A percentile compares a stretch with the other conserved stretches of the same genome.
phyloP scores from a whole-genome alignment of 306 rosid genomes.

The Sechiopsis laciniata region DNA sequence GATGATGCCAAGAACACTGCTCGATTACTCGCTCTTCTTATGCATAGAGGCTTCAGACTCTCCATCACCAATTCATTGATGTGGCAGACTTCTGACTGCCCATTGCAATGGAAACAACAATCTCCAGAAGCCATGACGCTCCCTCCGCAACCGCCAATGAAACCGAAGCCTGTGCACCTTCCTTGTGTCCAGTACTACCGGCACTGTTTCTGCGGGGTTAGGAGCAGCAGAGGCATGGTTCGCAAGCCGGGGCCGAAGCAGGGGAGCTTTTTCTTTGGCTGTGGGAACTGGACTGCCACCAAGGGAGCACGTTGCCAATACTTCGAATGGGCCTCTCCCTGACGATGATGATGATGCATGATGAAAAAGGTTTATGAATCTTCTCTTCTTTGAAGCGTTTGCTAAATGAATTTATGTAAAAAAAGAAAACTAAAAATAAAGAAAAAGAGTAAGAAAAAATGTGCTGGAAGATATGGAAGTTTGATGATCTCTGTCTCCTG shows the following conservation, averaged over 20 bases:
- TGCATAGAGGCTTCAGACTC: slow-evolving; percentile 66
- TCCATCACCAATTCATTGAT: slow-evolving; percentile 61
- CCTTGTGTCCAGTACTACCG: slow-evolving; percentile 48
- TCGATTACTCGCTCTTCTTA: slow-evolving; percentile 62
- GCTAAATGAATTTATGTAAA: slow-evolving; percentile 29
- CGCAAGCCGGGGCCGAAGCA: slow-evolving; percentile 83
- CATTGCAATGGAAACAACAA: slow-evolving; percentile 56
- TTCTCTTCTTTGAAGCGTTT: slow-evolving; percentile 29
- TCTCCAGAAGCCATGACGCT: slow-evolving; percentile 37
- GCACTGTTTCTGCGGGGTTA: slow-evolving; percentile 74
- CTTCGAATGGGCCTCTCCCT: slow-evolving; percentile 79
- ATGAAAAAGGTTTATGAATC: slow-evolving; percentile 31
- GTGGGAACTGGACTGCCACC: slow-evolving; percentile 75
- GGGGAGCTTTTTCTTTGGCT: slow-evolving; percentile 74
- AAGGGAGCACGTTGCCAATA: slow-evolving; percentile 80
- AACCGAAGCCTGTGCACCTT: slow-evolving; percentile 43
- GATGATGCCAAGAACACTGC: slow-evolving; percentile 95
- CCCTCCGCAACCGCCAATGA: slow-evolving; percentile 43
- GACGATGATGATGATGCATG: slow-evolving; percentile 31
- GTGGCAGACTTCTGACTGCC: slow-evolving; percentile 56
- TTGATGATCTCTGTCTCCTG: slow-evolving; percentile 43
- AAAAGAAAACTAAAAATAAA: background rate
- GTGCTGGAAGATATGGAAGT: slow-evolving; percentile 33
- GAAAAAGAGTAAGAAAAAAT: slow-evolving; percentile 1
- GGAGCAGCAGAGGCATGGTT: slow-evolving; percentile 58